A percentile compares a stretch with the other conserved stretches of the same genome.
Evolutionary conservation across 306 rosid species (phyloP).

Genomic region (Trifolium pratense): DNA sequence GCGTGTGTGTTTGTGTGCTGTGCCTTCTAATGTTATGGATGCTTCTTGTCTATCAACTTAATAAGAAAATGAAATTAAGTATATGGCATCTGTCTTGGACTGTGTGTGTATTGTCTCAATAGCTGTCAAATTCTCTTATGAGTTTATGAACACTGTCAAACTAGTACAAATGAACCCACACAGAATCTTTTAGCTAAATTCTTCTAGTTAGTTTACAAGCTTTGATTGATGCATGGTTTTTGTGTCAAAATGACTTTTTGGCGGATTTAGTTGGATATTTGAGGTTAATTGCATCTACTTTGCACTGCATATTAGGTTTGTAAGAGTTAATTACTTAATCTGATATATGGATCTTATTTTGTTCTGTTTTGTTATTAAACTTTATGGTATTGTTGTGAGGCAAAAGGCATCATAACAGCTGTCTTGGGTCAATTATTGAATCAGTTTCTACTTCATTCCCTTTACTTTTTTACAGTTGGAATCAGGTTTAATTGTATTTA

Average conservation of each 20-base stretch:
- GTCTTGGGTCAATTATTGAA: not conserved
- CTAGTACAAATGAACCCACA: not conserved
- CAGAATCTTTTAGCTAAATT: not conserved
- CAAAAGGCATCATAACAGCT: not conserved
- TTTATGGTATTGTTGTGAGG: not conserved
- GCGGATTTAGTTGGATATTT: not conserved
- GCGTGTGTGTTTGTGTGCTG: not conserved
- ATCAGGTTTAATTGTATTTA: not conserved
- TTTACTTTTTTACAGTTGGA: conserved; percentile 1
- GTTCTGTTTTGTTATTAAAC: not conserved
- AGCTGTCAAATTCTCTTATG: not conserved
- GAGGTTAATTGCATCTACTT: not conserved
- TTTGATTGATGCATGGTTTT: not conserved
- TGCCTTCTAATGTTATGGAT: not conserved
- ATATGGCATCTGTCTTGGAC: not conserved
- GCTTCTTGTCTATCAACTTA: conserved; percentile 7
- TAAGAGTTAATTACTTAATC: not conserved
- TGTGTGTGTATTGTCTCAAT: conserved; percentile 4
- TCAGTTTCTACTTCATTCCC: not conserved
- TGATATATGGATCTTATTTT: not conserved
- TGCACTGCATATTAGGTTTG: not conserved
- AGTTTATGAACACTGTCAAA: not conserved
- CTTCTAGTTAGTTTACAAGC: not conserved
- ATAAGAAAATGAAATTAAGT: not conserved
- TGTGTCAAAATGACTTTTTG: not conserved